Evolutionary conservation across 352 stramenopile species (phyloP).

Genomic region (Globisporangium alternatum): DNA sequence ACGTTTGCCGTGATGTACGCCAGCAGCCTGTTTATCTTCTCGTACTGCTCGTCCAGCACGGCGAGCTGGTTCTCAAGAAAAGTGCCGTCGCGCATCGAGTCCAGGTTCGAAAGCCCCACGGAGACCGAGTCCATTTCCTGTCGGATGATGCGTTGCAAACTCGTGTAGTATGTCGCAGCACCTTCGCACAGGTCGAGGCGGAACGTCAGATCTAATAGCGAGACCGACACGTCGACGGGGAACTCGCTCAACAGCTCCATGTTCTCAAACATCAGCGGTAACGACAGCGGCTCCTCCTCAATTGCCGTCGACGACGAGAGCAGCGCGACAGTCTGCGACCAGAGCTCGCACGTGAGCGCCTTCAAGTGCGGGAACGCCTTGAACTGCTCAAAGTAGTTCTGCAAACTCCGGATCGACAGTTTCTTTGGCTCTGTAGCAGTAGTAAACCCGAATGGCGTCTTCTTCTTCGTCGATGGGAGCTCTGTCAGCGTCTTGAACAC

Average conservation of each 20-base stretch:
- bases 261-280: conserved; percentile 35
- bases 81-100: conserved; percentile 51
- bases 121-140: conserved; percentile 66
- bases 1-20: conserved; percentile 58
- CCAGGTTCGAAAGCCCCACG: conserved; percentile 48
- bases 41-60: conserved; percentile 52
- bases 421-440: conserved; percentile 21
- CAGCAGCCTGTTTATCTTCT: conserved; percentile 46
- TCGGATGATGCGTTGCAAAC: conserved; percentile 60
- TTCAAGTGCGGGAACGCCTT: conserved; percentile 44
- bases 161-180: conserved; percentile 50
- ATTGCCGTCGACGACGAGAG: conserved; percentile 14
- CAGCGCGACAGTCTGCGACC: conserved; percentile 52
- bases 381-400: conserved; percentile 67
- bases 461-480: conserved; percentile 45
- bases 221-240: conserved; percentile 66
- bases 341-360: conserved; percentile 43
- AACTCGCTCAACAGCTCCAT: conserved; percentile 66
- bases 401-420: conserved; percentile 61
- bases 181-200: conserved; percentile 61
- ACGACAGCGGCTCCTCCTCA: conserved; percentile 10
- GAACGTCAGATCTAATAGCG: conserved; percentile 61
- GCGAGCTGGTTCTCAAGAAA: conserved; percentile 57
- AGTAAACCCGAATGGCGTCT: conserved; percentile 37
- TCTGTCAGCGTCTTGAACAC: conserved; percentile 59